Base-by-base conservation (phyloP, 2,329 filamentous ascomycete species). In the Cytospora piceicola region DNA sequence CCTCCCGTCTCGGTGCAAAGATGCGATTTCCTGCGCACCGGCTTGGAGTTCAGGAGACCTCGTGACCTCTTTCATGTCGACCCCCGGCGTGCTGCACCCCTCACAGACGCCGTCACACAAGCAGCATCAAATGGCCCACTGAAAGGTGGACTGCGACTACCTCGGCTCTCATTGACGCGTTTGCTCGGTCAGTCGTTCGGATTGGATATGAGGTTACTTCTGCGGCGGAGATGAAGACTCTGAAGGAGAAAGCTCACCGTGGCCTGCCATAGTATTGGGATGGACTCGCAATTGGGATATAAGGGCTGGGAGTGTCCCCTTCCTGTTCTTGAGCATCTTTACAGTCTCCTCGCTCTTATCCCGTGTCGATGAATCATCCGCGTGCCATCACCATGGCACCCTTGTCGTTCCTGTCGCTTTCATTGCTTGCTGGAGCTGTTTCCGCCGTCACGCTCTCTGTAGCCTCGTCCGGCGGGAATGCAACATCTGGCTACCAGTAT, bases 401-500 rank as follows among this genome's bases (percentile, higher is more conserved):
- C 58, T 58, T 51, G 61, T 64, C 61, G 24, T 46, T 67, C 12
- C 46, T 67, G 61, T 61, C 61, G 24, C 52, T 56, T 14, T 24
- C 65, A 20, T 54, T 65, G 2, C 62, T 67, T 29, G 62, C 49
- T 32, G 58, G 65, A 24, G 58, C 54, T 59, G 65, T 54, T 27
- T 64, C 65, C 27, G 67, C 67, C 29, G 67, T 70, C n/a, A 68
- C 64, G 29, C 62, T 71, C 30, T 59, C 64, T 7, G 69, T 71
- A 24, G 61, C 65, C 27, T 63, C 68, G 4, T 65, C 61, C 52
- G 74, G 75, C 9, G 77, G 79, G 24, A 81, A 80, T 71, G 71
- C 74, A 6, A 74, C 79, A 3, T 77, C 73, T 29, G 72, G 77
- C 11, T 69, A 77, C 14, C 73, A 77, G 62, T 80, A 80, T 72